Evolutionary conservation across 148 eudicot genomes (phyloP).

Genomic region (Pouteria glomerata): DNA sequence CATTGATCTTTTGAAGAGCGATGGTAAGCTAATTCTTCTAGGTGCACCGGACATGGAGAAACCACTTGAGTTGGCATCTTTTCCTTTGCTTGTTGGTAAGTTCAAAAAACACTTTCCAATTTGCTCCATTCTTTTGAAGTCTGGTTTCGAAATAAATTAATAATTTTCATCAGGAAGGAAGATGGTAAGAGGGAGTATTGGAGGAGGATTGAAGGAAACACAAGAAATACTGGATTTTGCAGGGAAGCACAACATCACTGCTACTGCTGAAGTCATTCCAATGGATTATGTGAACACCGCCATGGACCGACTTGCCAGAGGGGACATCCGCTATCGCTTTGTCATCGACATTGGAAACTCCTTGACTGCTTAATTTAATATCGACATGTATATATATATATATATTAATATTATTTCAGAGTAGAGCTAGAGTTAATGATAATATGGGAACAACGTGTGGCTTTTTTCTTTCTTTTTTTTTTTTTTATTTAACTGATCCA

Average conservation of each 20-base stretch:
- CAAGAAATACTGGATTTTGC: slow-evolving; percentile 20
- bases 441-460: too few species aligned
- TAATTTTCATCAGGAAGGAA: slow-evolving; percentile 9
- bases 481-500: too few species aligned
- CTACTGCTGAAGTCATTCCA: not conserved
- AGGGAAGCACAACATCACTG: slow-evolving; percentile 5
- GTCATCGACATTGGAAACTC: not conserved
- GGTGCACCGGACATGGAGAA: slow-evolving; percentile 1
- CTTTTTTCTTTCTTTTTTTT: too few species aligned
- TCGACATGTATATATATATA: too few species aligned
- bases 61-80: slow-evolving; percentile 3
- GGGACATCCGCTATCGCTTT: not conserved
- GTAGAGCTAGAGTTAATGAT: too few species aligned
- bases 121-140: not conserved
- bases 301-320: not conserved
- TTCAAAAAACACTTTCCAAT: not conserved
- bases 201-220: slow-evolving; percentile 14
- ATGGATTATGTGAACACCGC: not conserved
- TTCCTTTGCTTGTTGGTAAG: slow-evolving; percentile 16
- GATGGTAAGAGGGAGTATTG: not conserved
- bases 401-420: too few species aligned
- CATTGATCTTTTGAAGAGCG: slow-evolving; percentile 3
- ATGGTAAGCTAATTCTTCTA: slow-evolving; percentile 8
- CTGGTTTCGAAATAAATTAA: not conserved
- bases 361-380: too few species aligned